A percentile compares a stretch with the other conserved stretches of the same genome.
phyloP scores from a whole-genome alignment of 176 grass and related monocot genomes.

The Oryza officinalis region DNA sequence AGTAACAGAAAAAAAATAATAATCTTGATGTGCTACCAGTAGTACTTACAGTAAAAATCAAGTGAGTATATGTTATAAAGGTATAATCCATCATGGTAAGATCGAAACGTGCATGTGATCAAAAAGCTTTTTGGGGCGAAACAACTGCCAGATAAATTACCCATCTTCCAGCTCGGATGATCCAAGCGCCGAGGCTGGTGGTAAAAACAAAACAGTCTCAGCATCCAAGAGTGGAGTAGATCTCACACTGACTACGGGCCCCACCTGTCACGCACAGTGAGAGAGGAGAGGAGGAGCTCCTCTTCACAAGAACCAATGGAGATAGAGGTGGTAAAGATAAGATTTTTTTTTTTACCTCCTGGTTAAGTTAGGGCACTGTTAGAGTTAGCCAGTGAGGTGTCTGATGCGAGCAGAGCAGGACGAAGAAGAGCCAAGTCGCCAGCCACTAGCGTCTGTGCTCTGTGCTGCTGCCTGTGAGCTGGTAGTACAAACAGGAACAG shows the following conservation, averaged over 20 bases:
- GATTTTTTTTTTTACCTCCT: background rate
- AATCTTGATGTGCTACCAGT: background rate
- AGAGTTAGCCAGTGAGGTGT: background rate
- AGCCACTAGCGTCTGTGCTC: background rate
- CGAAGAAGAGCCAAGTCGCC: background rate
- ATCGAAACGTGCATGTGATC: constrained; percentile 37
- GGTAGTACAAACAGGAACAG: background rate
- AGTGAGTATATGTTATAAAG: background rate
- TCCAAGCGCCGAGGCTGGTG: background rate
- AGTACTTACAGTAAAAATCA: background rate
- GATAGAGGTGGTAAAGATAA: constrained; percentile 7
- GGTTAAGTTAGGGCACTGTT: constrained; percentile 7
- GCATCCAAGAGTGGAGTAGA: background rate
- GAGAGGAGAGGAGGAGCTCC: background rate
- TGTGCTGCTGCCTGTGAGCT: background rate
- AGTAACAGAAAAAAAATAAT: background rate
- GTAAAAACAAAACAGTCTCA: constrained; percentile 13
- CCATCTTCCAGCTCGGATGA: background rate
- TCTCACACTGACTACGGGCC: background rate
- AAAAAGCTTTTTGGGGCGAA: constrained; percentile 7
- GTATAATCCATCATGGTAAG: background rate
- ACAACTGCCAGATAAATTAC: constrained; percentile 16
- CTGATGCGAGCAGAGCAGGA: background rate
- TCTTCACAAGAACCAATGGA: constrained; percentile 12
- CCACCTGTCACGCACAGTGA: background rate